Evolutionary conservation across 768 basidiomycete genomes (phyloP).

Genomic region (Leccinum subgranulosum): DNA sequence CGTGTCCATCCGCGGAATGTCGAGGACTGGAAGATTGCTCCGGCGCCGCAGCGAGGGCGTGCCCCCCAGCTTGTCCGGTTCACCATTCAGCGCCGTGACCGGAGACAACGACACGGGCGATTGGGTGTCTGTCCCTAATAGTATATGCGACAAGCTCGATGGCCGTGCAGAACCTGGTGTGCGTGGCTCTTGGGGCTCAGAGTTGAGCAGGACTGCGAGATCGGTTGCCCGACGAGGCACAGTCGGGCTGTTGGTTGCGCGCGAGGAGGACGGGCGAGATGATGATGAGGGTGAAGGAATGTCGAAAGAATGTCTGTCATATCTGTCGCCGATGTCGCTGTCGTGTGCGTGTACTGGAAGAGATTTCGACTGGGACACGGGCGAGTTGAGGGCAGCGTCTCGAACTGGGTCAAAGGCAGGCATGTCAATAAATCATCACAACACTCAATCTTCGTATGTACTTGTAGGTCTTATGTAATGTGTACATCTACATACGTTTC

Average conservation of each 20-base stretch:
- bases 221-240: conserved; percentile 65
- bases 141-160: conserved; percentile 43
- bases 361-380: conserved; percentile 47
- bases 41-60: conserved; percentile 30
- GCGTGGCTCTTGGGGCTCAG: conserved; percentile 42
- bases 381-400: conserved; percentile 82
- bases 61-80: conserved; percentile 26
- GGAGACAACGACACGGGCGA: conserved; percentile 16
- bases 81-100: conserved; percentile 13
- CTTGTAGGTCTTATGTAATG: conserved; percentile 14
- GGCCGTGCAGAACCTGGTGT: conserved; percentile 36
- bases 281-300: conserved; percentile 35
- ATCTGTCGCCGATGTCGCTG: conserved; percentile 24
- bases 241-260: conserved; percentile 42
- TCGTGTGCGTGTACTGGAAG: conserved; percentile 28
- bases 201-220: conserved; percentile 75
- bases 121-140: conserved; percentile 30
- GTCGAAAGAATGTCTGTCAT: conserved; percentile 27
- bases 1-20: conserved; percentile 31
- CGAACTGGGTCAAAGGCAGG: conserved; percentile 79
- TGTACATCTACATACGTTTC: conserved; percentile 3
- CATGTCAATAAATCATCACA: conserved; percentile 24
- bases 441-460: not conserved
- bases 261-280: conserved; percentile 34
- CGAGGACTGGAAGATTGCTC: conserved; percentile 30